These are phyloP conservation scores for Scolecobasidium constrictum DNA, from an alignment of 2,329 filamentous ascomycete species.

Conservation along the genomic window DNA sequence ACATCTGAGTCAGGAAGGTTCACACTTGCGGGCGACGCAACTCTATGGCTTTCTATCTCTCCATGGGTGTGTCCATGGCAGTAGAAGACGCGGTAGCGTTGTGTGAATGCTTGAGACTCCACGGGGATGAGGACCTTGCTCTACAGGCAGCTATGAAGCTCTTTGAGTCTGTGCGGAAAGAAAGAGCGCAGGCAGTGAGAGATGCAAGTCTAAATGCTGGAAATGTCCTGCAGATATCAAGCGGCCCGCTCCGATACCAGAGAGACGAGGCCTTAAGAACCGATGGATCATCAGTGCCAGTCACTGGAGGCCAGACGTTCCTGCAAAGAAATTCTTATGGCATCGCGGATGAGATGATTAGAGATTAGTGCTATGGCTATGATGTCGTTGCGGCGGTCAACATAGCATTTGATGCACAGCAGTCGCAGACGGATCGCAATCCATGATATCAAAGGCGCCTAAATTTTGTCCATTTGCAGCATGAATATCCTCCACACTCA, in stretches of 20 bases:
- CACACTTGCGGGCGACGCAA: conserved; percentile 14
- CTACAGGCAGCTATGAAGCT: conserved; percentile 9
- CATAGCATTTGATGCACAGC: too few species aligned
- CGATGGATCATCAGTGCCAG: conserved; percentile 7
- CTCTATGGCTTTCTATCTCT: conserved; percentile 15
- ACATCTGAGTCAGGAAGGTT: conserved; percentile 11
- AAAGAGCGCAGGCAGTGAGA: conserved; percentile 12
- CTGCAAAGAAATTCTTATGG: conserved; percentile 11
- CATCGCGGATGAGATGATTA: conserved; percentile 12
- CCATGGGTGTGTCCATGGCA: conserved; percentile 15
- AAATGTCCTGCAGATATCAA: conserved; percentile 12
- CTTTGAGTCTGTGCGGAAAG: conserved; percentile 13
- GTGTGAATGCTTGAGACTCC: background rate
- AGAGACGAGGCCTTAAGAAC: conserved; percentile 10
- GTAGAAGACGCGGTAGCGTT: conserved; percentile 15
- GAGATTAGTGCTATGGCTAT: conserved; percentile 14
- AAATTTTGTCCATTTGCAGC: too few species aligned
- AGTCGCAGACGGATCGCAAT: too few species aligned
- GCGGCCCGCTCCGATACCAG: conserved; percentile 8
- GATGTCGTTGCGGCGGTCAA: conserved; percentile 10
- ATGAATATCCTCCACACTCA: too few species aligned
- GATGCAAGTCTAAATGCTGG: conserved; percentile 14
- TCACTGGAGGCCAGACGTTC: conserved; percentile 7
- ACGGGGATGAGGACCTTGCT: background rate
- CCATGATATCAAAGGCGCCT: too few species aligned